Percentiles rank a stretch among this genome's conserved stretches.
Conservation (phyloP, 805 yeast genomes). For the Myxozyma monticola region DNA sequence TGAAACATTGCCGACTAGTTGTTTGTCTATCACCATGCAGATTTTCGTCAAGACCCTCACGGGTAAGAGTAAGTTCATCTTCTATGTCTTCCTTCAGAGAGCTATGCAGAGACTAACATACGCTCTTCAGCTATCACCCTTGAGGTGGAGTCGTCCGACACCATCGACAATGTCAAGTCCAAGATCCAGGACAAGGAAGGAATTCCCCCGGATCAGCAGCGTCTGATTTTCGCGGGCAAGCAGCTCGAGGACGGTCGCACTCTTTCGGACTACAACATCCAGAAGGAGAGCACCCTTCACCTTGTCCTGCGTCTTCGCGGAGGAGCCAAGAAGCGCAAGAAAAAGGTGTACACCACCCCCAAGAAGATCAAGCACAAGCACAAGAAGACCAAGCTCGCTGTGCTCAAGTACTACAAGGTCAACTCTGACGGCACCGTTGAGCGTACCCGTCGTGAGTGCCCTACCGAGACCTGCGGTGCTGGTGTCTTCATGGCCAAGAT, state of each 20-base stretch:
- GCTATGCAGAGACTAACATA: not conserved
- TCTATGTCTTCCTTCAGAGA: slow-evolving; percentile 31
- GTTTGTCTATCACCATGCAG: slow-evolving; percentile 43
- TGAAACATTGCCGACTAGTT: slow-evolving; percentile 33
- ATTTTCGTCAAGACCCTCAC: slow-evolving; percentile 99
- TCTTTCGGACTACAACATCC: slow-evolving; percentile 95
- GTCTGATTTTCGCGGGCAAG: slow-evolving; percentile 96
- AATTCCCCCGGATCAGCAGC: slow-evolving; percentile 96
- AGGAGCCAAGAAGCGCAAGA: slow-evolving; percentile 99
- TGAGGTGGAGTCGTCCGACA: slow-evolving; percentile 97
- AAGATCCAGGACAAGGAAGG: slow-evolving; percentile 98
- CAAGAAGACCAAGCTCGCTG: slow-evolving; percentile 99
- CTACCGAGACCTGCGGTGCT: slow-evolving; percentile 89
- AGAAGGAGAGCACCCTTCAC: slow-evolving; percentile 95
- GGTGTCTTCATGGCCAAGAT: slow-evolving; percentile 99
- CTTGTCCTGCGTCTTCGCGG: slow-evolving; percentile 98
- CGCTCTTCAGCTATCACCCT: slow-evolving; percentile 72
- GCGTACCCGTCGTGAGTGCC: slow-evolving; percentile 98
- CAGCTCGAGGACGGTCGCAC: slow-evolving; percentile 90
- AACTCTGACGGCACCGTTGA: slow-evolving; percentile 98
- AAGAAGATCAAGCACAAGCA: slow-evolving; percentile 99
- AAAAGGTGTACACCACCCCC: slow-evolving; percentile 99
- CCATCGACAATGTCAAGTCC: slow-evolving; percentile 94
- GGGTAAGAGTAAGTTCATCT: slow-evolving; percentile 63
- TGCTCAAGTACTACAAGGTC: slow-evolving; percentile 98